These are phyloP conservation scores for Leishmania martiniquensis DNA, from an alignment of 208 protist species.

Conservation along the genomic window DNA sequence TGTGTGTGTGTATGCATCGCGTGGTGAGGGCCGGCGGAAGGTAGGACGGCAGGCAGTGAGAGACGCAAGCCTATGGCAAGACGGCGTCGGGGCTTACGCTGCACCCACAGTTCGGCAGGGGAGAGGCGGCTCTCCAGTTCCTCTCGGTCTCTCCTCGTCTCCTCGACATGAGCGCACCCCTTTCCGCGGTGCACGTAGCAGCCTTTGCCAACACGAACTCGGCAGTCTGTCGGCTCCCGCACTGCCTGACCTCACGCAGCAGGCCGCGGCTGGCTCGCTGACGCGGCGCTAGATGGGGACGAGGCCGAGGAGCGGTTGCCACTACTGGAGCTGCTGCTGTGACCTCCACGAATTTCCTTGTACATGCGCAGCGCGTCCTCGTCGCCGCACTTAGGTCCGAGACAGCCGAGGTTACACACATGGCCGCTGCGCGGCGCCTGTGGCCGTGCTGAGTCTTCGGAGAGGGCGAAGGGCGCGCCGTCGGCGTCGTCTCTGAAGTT, in stretches of 20 bases:
- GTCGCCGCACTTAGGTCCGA: slow-evolving; percentile 37
- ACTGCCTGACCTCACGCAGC: not conserved
- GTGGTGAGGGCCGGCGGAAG: too few relatives aligned
- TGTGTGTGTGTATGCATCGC: not conserved
- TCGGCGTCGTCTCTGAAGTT: not conserved
- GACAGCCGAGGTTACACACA: slow-evolving; percentile 27
- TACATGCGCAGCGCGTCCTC: slow-evolving; percentile 45
- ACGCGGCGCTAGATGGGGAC: slow-evolving; percentile 1
- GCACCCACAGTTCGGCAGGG: not conserved
- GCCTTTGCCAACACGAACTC: not conserved
- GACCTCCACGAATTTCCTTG: slow-evolving; percentile 43
- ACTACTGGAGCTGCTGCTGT: slow-evolving; percentile 13
- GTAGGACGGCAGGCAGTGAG: too few relatives aligned
- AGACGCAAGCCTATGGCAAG: not conserved
- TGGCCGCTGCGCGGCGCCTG: slow-evolving; percentile 28
- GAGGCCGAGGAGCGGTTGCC: slow-evolving; percentile 15
- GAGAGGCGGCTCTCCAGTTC: not conserved
- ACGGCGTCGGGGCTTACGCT: not conserved
- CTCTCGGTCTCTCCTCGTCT: not conserved
- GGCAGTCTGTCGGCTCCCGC: not conserved
- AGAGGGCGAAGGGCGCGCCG: not conserved
- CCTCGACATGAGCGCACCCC: not conserved
- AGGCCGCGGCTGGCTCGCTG: not conserved
- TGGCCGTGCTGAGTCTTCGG: slow-evolving; percentile 10
- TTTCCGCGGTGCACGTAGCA: not conserved